These are phyloP conservation scores for Neurospora sp. DNA, from an alignment of 2,329 filamentous ascomycete genomes.

Conservation along the genomic window DNA sequence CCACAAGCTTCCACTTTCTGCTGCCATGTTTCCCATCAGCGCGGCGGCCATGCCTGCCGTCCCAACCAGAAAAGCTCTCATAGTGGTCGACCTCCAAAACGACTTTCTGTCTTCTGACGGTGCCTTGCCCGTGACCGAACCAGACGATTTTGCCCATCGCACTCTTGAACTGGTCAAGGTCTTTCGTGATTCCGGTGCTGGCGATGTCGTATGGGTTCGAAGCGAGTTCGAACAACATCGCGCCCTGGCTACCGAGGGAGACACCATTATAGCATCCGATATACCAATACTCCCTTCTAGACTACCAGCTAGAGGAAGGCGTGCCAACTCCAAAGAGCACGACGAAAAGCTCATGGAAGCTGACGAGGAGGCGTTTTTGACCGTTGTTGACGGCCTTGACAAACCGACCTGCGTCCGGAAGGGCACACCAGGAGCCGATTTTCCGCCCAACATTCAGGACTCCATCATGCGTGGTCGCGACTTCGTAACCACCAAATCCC, in stretches of 20 bases:
- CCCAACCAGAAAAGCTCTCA: slow-evolving; percentile 56
- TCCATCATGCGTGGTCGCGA: slow-evolving; percentile 37
- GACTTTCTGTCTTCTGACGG: slow-evolving; percentile 69
- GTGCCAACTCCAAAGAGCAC: slow-evolving; percentile 17
- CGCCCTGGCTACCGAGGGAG: slow-evolving; percentile 37
- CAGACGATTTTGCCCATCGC: slow-evolving; percentile 55
- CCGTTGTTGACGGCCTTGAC: slow-evolving; percentile 16
- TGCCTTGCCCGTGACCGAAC: slow-evolving; percentile 54
- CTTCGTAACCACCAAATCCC: slow-evolving; percentile 52
- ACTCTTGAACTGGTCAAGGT: slow-evolving; percentile 55
- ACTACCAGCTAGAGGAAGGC: slow-evolving; percentile 12
- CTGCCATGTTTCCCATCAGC: slow-evolving; percentile 46
- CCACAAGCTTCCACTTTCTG: background rate
- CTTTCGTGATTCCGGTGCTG: slow-evolving; percentile 62
- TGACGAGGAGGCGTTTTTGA: slow-evolving; percentile 29
- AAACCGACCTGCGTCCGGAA: slow-evolving; percentile 33
- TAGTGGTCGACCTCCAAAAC: slow-evolving; percentile 82
- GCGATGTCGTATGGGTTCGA: slow-evolving; percentile 74
- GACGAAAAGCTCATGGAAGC: slow-evolving; percentile 29
- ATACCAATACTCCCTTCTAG: slow-evolving; percentile 14
- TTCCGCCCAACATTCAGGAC: slow-evolving; percentile 32
- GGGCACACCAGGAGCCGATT: slow-evolving; percentile 34
- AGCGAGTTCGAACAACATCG: slow-evolving; percentile 61
- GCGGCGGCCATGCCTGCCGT: slow-evolving; percentile 44
- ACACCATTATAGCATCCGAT: slow-evolving; percentile 38